phyloP scores from a whole-genome alignment of 2,329 filamentous ascomycete genomes.

The Fusarium tupiense region DNA sequence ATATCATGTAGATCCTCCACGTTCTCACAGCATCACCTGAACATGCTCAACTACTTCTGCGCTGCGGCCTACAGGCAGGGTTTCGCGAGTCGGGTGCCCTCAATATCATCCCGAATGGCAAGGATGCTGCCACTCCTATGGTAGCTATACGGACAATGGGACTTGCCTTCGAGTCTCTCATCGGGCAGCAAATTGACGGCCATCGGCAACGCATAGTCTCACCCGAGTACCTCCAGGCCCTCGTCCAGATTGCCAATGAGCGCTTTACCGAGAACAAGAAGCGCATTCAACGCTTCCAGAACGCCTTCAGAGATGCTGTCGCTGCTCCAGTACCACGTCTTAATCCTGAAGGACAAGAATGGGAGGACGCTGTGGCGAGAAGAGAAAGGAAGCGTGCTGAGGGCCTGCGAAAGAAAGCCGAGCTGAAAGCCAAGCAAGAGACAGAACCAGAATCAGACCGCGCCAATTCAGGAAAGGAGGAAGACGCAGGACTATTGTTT shows the following conservation, averaged over 20 bases:
- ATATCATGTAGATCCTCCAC: slow-evolving; percentile 78
- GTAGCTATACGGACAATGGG: slow-evolving; percentile 88
- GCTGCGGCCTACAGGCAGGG: slow-evolving; percentile 80
- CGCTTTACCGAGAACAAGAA: slow-evolving; percentile 75
- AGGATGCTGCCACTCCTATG: slow-evolving; percentile 67
- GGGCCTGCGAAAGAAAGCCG: slow-evolving; percentile 63
- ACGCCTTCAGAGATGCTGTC: slow-evolving; percentile 55
- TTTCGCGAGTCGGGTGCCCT: slow-evolving; percentile 92
- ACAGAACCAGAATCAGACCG: slow-evolving; percentile 6
- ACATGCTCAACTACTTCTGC: slow-evolving; percentile 79
- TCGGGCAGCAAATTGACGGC: slow-evolving; percentile 66
- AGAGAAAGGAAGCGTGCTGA: slow-evolving; percentile 67
- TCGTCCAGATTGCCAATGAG: slow-evolving; percentile 78
- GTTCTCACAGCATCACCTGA: slow-evolving; percentile 79
- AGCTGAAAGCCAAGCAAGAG: slow-evolving; percentile 46
- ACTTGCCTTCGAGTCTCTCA: slow-evolving; percentile 80
- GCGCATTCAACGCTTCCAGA: slow-evolving; percentile 72
- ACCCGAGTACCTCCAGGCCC: slow-evolving; percentile 71
- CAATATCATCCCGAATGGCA: slow-evolving; percentile 60
- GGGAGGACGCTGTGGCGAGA: slow-evolving; percentile 65
- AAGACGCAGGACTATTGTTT: slow-evolving; percentile 30
- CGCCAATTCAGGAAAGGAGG: slow-evolving; percentile 28
- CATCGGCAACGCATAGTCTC: slow-evolving; percentile 63
- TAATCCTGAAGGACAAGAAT: slow-evolving; percentile 53
- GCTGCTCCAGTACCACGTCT: slow-evolving; percentile 37